phyloP scores from a whole-genome alignment of 1,139 yeast genomes.

The Suhomyces coccinellae region DNA sequence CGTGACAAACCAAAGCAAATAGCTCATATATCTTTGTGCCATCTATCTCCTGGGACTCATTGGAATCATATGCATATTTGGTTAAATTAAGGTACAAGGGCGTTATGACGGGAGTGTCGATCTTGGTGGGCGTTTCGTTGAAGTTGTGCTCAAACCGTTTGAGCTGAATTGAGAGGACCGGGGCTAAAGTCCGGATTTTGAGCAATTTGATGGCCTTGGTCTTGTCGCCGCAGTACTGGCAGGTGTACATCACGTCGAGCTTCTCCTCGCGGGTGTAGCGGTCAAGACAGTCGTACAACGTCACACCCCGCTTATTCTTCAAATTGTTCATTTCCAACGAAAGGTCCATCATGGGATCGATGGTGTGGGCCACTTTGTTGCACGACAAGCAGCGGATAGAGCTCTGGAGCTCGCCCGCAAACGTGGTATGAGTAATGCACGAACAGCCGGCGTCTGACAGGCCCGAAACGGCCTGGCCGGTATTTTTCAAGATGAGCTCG shows the following conservation, averaged over 20 bases:
- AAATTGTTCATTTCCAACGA: conserved; percentile 64
- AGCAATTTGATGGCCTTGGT: conserved; percentile 72
- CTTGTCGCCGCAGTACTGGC: conserved; percentile 61
- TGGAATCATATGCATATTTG: conserved; percentile 51
- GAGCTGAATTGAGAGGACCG: conserved; percentile 78
- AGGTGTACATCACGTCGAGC: conserved; percentile 71
- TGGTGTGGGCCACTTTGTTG: conserved; percentile 59
- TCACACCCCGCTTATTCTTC: conserved; percentile 28
- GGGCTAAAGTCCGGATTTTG: conserved; percentile 66
- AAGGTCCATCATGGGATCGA: conserved; percentile 89
- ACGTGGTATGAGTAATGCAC: conserved; percentile 80
- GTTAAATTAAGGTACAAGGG: conserved; percentile 74
- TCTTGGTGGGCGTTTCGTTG: conserved; percentile 62
- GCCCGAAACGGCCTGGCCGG: conserved; percentile 3
- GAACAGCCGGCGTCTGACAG: conserved; percentile 43
- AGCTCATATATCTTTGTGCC: conserved; percentile 62
- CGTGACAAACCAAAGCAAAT: conserved; percentile 83
- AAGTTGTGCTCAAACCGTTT: conserved; percentile 80
- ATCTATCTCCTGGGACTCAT: conserved; percentile 18
- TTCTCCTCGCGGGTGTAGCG: conserved; percentile 77
- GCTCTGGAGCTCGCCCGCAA: conserved; percentile 72
- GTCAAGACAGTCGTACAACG: conserved; percentile 65
- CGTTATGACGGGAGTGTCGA: conserved; percentile 71
- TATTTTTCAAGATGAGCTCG: conserved; percentile 26
- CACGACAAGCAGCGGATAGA: conserved; percentile 76